These are phyloP conservation scores for Artemisia tridentata DNA, from an alignment of 129 eudicot species.

Conservation along the genomic window DNA sequence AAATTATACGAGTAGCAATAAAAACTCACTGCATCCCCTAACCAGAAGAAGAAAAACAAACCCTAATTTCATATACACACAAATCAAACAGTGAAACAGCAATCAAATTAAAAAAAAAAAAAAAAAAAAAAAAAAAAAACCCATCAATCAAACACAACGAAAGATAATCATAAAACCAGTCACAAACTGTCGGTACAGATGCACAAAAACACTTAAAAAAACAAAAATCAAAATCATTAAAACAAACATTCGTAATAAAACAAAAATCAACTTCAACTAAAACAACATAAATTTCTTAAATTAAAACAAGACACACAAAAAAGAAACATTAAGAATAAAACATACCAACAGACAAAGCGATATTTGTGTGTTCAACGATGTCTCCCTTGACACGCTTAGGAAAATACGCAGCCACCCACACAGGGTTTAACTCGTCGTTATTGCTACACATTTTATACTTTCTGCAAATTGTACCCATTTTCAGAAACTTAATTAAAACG, in stretches of 20 bases:
- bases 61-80: background rate
- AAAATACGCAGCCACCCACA: slow-evolving; percentile 81
- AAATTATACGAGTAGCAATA: no score
- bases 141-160: no score
- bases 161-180: no score
- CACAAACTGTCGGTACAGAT: slow-evolving; percentile 10
- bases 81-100: background rate
- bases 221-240: background rate
- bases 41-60: no score
- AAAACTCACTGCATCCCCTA: no score
- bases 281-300: background rate
- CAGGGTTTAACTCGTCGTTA: slow-evolving; percentile 49
- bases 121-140: background rate
- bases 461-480: slow-evolving; percentile 45
- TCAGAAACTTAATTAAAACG: slow-evolving; percentile 10
- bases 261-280: background rate
- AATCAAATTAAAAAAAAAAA: background rate
- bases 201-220: slow-evolving; percentile 12
- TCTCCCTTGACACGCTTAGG: slow-evolving; percentile 49
- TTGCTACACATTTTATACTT: slow-evolving; percentile 39
- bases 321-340: background rate
- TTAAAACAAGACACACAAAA: background rate
- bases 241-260: background rate
- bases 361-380: slow-evolving; percentile 46
- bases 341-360: slow-evolving; percentile 65